Base-by-base conservation (phyloP, 129 eudicot genomes). In the Deinandra increscens region DNA sequence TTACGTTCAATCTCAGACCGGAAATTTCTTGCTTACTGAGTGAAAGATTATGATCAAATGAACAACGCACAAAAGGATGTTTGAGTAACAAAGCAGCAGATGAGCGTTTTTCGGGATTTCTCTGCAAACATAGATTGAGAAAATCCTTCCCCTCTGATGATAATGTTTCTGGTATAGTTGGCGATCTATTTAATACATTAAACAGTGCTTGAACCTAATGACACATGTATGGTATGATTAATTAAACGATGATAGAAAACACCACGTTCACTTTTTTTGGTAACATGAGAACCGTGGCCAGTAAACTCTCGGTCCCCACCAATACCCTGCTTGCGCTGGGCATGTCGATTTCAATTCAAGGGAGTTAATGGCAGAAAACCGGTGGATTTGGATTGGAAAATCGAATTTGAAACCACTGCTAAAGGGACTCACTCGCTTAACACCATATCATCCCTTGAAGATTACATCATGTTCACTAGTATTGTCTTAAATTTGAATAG, bases 121-220 rank as follows among this genome's bases (percentile, higher is more conserved):
- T 83, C 75, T 79, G 95, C 53, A 92, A 89, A 68, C 98, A 92
- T 38, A 60, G 34, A 17, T 15, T 48, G 18, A 92, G 81, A 69
- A 92, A 92, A 77, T 92, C 96, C 79, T 86, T 92, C 23, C 98
- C 98, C 71, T 84, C 96, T 19, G 81, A 41, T 60, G 95, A 92
- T 75, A 92, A 73, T 15, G 73, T 80, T 75, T 92, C 95, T 7
- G 98, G 96, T 65, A 86, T 79, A 26, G 96, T 71, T 33, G 97
- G 97, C 9, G 86, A 76, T 75, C 77, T 81, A 69, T 82, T 63
- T 71, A 92, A 72, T 20, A 86, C 91, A 65, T 71, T 84, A 83
- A 91, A 91, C 92, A 91, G 80, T 3, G 93, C 97, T 80, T 85
- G 86, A 71, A 80, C 91, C 89, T 88, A 81, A 69, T 11, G 54